Conservation (phyloP, 2,329 filamentous ascomycete genomes). For the Xylariaceae sp. region DNA sequence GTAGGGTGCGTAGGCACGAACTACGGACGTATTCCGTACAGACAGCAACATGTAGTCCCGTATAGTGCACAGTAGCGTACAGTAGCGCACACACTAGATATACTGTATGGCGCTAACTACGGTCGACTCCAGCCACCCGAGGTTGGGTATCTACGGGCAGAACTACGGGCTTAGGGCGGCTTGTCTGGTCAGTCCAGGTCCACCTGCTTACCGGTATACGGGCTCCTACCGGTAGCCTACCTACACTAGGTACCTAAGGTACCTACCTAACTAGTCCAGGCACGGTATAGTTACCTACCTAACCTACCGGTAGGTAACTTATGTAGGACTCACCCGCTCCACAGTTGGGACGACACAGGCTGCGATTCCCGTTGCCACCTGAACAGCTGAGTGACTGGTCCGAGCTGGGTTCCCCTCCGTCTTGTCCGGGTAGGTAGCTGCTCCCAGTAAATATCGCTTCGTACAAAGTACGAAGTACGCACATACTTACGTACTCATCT, state of each 20-base stretch:
- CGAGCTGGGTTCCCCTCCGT: not conserved
- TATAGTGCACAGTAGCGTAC: too few species aligned
- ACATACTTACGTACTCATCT: not conserved
- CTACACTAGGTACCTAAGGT: too few species aligned
- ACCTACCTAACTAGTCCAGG: not conserved
- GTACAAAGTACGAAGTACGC: too few species aligned
- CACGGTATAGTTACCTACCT: not conserved
- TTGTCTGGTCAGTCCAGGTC: not conserved
- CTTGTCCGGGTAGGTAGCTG: not conserved
- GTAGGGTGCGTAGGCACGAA: too few species aligned
- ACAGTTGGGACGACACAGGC: not conserved
- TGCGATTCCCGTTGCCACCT: not conserved
- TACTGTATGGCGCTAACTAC: too few species aligned
- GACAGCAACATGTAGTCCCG: too few species aligned
- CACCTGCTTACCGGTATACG: too few species aligned
- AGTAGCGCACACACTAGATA: too few species aligned
- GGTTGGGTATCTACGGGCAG: not conserved
- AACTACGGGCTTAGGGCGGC: not conserved
- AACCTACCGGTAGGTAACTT: too few species aligned
- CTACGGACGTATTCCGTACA: too few species aligned
- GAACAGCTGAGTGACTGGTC: not conserved
- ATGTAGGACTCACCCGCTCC: not conserved
- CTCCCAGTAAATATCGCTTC: too few species aligned
- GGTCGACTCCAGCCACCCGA: not conserved
- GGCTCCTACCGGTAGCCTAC: too few species aligned